Base-by-base conservation (phyloP, 148 eudicot species). In the Beta vulgaris region DNA sequence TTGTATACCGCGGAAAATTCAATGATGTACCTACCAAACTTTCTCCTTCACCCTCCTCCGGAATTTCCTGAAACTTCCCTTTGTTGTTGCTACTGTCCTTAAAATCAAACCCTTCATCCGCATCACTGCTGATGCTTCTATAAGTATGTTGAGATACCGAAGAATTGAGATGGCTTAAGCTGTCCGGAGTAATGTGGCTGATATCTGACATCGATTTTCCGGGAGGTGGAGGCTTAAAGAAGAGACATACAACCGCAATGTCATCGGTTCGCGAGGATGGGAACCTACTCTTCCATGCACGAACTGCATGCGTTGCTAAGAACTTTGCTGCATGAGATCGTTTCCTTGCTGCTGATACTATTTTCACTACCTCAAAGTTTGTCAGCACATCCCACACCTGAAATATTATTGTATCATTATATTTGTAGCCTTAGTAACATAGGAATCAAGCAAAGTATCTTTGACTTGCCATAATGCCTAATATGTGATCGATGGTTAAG, bases 361-460 rank as follows among this genome's bases (percentile, higher is more conserved):
- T 87, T 54, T 82, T 81, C 42, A 91, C 69, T 14, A 91, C 98
- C 53, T 91, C 97, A 23, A 82, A 55, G 83, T 94, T 94, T 62
- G 95, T 79, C 61, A 94, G 67, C n/a, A 84, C 98, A 72, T 94
- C 98, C 98, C 98, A 93, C 43, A 91, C 68, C 98, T 93, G 68
- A 8, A 73, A 66, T 0, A 1, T 23, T 25, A 3, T 64, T 64
- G 68, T 8, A 13, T 9, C 16, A 71, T 15, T 40, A 36, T 34
- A 44, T 35, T 14, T 0, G 46, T 34, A 53, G 23, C n/a, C 10
- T 61, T 7, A 28, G 34, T 26, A 26, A 25, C 61, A 57, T 21
- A 31, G 5, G 42, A 25, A 63, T 29, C 74, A 68, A n/a, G n/a
- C n/a, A n/a, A n/a, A n/a, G n/a, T n/a, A n/a, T n/a, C n/a, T n/a